Evolutionary conservation across 1,284 basidiomycete genomes (phyloP), one percentile per base, ranked within the genome.

Genomic region (Boletus smithii): DNA sequence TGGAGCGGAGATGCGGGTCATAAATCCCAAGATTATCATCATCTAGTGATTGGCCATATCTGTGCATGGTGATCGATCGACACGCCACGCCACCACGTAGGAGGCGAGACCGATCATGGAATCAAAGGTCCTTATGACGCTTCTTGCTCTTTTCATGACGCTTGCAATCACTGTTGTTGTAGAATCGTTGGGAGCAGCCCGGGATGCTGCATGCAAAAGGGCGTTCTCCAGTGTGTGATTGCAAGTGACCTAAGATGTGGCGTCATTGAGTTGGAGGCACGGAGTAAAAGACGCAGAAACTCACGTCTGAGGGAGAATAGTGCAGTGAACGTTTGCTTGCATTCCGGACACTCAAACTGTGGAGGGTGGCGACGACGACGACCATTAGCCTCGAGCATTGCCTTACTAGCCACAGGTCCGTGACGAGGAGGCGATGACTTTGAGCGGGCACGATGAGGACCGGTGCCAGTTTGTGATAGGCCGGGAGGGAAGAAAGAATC

Each of bases 121-220:
- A 22, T 49, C 41, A 4, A 13, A 53, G 30, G 10, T 56, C 52
- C 38, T 61, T 65, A 23, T 64, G 62, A 46, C 62, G 63, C 31
- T 64, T 64, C 56, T 5, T 54, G 57, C 66, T 69, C 47, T 49
- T 67, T 49, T 66, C 63, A 11, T 66, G 63, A 34, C 63, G 66
- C 36, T 65, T 68, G 42, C 63, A 68, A 22, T 65, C 63, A 7
- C 64, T 68, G 31, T 50, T 63, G 46, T 69, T 66, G 48, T 32
- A 66, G 42, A 66, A 66, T n/a, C 50, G 54, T 35, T 66, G 67
- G 0, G 0, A 11, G 42, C 63, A 66, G 2, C 63, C 67, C 4
- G 51, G 35, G 20, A 68, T 39, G 2, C 33, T 7, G 51, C 63
- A 66, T 2, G 1, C 14, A 48, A 53, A 68, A 2, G 59, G 67